Evolutionary conservation across 75 land plant genomes (phyloP).

Genomic region (Ceratopteris richardii): DNA sequence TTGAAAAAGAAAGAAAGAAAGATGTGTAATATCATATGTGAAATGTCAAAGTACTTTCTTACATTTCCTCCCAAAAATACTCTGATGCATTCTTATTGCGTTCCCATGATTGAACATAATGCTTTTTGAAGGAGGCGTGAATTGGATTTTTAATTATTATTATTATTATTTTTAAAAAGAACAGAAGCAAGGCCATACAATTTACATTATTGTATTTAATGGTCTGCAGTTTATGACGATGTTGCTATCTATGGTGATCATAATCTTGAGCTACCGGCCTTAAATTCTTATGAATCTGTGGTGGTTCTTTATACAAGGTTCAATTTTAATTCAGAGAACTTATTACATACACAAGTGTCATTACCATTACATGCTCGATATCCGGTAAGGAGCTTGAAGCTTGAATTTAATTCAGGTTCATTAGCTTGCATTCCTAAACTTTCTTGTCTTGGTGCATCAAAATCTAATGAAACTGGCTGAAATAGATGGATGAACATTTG

Average conservation of each 20-base stretch:
- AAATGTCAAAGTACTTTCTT: no score
- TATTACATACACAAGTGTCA: constrained; percentile 13
- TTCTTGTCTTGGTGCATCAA: background rate
- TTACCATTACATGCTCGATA: constrained; percentile 28
- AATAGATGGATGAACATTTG: no score
- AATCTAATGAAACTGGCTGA: background rate
- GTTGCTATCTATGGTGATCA: constrained; percentile 10
- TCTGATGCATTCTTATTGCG: no score
- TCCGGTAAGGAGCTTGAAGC: constrained; percentile 9
- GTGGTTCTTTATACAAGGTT: constrained; percentile 16
- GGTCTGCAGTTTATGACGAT: constrained; percentile 5
- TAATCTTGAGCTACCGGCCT: constrained; percentile 20
- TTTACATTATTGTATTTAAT: no score
- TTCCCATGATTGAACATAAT: no score
- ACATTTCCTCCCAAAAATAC: no score
- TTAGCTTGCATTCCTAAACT: background rate
- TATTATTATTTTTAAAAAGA: no score
- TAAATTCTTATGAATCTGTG: constrained; percentile 15
- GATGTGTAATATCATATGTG: no score
- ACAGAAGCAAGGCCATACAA: no score
- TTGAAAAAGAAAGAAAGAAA: no score
- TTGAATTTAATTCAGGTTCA: background rate
- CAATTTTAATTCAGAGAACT: background rate
- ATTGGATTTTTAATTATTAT: no score
- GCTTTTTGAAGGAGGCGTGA: no score